These are phyloP conservation scores for Bolboschoenus planiculmis DNA, from an alignment of 176 grass and related monocot genomes.

Conservation along the genomic window DNA sequence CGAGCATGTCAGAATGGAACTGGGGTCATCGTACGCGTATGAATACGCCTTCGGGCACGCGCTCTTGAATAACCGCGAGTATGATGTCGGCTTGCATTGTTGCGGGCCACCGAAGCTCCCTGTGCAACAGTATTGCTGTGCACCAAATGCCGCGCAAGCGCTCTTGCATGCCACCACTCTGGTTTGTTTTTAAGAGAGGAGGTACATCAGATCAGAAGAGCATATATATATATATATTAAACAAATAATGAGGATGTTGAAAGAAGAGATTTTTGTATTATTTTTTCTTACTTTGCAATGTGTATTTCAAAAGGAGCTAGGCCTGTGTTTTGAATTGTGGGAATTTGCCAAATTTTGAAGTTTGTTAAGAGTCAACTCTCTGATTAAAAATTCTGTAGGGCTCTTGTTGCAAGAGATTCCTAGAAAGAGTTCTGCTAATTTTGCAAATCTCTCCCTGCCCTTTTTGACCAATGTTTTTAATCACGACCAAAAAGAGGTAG, in stretches of 20 bases:
- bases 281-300: neutral
- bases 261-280: neutral
- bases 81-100: slow-evolving; percentile 78
- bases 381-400: neutral
- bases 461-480: neutral
- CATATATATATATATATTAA: too few species aligned
- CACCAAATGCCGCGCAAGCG: slow-evolving; percentile 59
- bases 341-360: neutral
- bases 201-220: neutral
- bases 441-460: neutral
- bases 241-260: neutral
- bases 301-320: neutral
- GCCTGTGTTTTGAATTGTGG: neutral
- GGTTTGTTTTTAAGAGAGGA: neutral
- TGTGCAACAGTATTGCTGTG: slow-evolving; percentile 85
- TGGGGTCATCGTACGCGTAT: slow-evolving; percentile 82
- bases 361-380: neutral
- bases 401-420: neutral
- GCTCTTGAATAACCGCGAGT: slow-evolving; percentile 80
- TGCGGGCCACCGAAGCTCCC: slow-evolving; percentile 67
- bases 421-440: neutral
- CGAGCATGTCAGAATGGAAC: slow-evolving; percentile 77
- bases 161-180: slow-evolving; percentile 79
- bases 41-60: slow-evolving; percentile 93
- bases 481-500: neutral